Evolutionary conservation across 129 eudicot genomes (phyloP).

Genomic region (Logfia minima): DNA sequence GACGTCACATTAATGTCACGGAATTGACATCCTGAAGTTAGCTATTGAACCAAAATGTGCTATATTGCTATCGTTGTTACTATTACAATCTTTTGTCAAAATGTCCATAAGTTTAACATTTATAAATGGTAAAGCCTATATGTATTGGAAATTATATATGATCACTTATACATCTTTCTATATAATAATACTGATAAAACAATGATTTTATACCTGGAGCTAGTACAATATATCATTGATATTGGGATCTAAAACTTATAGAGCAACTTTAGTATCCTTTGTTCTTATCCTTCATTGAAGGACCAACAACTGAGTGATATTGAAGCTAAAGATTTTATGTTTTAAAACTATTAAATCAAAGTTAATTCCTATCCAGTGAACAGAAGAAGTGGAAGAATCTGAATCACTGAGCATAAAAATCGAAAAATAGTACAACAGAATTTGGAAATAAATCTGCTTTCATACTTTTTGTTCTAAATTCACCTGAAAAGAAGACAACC

Average conservation of each 20-base stretch:
- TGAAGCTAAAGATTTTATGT: constrained; percentile 23
- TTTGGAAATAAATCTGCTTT: constrained; percentile 16
- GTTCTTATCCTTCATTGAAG: not conserved
- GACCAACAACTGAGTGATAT: constrained; percentile 26
- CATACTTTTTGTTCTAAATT: constrained; percentile 16
- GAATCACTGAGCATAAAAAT: constrained; percentile 28
- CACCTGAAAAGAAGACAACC: constrained; percentile 33
- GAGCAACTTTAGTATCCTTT: constrained; percentile 19
- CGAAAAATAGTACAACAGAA: constrained; percentile 1
- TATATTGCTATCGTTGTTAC: too few relatives aligned
- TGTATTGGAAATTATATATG: not conserved
- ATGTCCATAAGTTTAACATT: not conserved
- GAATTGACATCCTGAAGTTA: not conserved
- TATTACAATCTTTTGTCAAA: too few relatives aligned
- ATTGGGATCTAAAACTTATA: constrained; percentile 15
- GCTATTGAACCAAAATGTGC: too few relatives aligned
- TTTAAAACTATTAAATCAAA: constrained; percentile 20
- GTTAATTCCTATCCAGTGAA: constrained; percentile 39
- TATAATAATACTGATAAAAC: not conserved
- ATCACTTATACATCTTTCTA: not conserved
- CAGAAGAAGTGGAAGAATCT: constrained; percentile 31
- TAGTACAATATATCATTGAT: constrained; percentile 14
- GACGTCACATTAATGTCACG: not conserved
- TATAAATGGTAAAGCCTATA: not conserved
- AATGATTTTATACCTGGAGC: not conserved